Base-by-base conservation (phyloP, 352 stramenopile genomes). In the Pythium rishiriense region DNA sequence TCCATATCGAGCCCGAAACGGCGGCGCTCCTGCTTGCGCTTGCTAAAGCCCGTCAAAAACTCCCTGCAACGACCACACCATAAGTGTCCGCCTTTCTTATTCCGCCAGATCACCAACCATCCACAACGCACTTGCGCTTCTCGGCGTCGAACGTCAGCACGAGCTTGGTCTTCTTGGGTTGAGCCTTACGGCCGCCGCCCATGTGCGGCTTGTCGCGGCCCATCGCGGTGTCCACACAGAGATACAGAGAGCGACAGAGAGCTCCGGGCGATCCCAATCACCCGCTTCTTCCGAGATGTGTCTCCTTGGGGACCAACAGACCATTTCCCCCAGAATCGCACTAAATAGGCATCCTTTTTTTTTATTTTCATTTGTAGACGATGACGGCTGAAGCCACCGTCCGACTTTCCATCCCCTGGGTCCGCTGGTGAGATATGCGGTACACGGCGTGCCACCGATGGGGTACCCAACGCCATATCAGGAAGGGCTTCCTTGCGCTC, bases 1-100 rank as follows among this genome's bases (percentile, higher is more conserved):
- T 96, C 83, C 87, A 96, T 96, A 57, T 96, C 85, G 58, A 94
- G 67, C 1, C 87, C 87, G 53, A 93, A 96, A 62, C 87, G 85
- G 52, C 87, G 82, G 25, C 87, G 81, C 63, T 96, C 87, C 61
- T 93, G 83, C 66, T 96, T 96, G 52, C 87, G 83, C 71, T 94
- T 94, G 73, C 85, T 80, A 69, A 96, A 96, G 10, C 87, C 87
- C 19, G 85, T 94, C 58, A 96, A 68, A 59, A 90, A 96, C 64
- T 96, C 87, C 31, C 83, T 91, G 45, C 24, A 52, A 39, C n/a
- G n/a, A n/a, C 39, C 17, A 37, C 35, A 47, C 9, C 24, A 39
- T 3, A 50, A 52, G 15, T 4, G 26, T 58, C 4, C 43, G 21
- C 28, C 17, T 15, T 22, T 14, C 9, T 37, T 28, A 33, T 24